Percentiles rank a stretch among this genome's conserved stretches.
Evolutionary conservation across 768 basidiomycete genomes (phyloP).

Genomic region (Crucibulum laeve): DNA sequence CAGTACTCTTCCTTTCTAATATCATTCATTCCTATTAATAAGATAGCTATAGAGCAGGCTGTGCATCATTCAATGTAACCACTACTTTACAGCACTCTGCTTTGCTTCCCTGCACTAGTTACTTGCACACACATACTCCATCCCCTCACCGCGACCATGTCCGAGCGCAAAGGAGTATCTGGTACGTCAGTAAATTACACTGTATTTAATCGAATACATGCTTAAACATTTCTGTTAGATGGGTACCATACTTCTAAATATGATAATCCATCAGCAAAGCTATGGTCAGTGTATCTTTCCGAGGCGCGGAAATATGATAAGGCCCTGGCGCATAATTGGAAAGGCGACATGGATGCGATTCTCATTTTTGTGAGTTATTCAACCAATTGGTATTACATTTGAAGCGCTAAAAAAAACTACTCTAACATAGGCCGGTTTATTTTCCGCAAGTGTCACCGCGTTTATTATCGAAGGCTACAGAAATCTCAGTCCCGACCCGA

Average conservation of each 20-base stretch:
- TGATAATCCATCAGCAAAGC: conserved; percentile 1
- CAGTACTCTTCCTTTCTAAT: too few species aligned
- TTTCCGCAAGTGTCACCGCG: conserved; percentile 15
- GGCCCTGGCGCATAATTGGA: conserved; percentile 9
- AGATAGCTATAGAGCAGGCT: too few species aligned
- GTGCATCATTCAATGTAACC: too few species aligned
- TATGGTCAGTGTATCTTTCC: conserved; percentile 12
- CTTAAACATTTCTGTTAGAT: too few species aligned
- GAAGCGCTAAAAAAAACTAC: not conserved
- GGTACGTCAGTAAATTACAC: too few species aligned
- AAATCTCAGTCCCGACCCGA: conserved; percentile 10
- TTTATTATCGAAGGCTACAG: conserved; percentile 20
- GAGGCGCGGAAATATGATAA: conserved; percentile 12
- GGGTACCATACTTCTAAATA: conserved; percentile 12
- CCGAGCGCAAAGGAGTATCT: too few species aligned
- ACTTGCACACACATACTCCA: too few species aligned
- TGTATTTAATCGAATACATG: too few species aligned
- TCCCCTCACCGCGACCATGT: too few species aligned
- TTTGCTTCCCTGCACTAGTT: too few species aligned
- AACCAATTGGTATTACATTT: not conserved
- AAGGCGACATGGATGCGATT: conserved; percentile 12
- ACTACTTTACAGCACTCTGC: too few species aligned
- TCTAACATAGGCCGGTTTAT: not conserved
- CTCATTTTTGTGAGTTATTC: conserved; percentile 12
- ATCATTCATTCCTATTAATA: too few species aligned